Conservation (phyloP, 345 rosid species). For the Adansonia digitata region DNA sequence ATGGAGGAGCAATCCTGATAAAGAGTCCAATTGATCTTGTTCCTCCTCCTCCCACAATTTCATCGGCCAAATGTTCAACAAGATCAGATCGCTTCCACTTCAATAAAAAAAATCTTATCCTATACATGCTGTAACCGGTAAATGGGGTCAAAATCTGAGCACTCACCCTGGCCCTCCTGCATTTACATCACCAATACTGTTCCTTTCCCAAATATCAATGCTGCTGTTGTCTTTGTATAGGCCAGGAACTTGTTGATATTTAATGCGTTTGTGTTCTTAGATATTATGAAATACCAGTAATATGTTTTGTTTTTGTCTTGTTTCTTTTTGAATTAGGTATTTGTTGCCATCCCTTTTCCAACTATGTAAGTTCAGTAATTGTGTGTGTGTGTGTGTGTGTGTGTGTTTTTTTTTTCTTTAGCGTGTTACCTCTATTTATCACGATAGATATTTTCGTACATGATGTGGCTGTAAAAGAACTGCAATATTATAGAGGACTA, state of each 20-base stretch:
- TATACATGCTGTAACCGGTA: slow-evolving; percentile 45
- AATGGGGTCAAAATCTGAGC: slow-evolving; percentile 65
- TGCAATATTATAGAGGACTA: background rate
- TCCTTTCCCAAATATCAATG: no score
- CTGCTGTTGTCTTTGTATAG: slow-evolving; percentile 28
- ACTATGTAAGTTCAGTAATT: background rate
- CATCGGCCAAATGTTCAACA: slow-evolving; percentile 50
- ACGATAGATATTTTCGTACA: background rate
- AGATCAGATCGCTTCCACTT: slow-evolving; percentile 54
- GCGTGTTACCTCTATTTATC: no score
- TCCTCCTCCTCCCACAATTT: no score
- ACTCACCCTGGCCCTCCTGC: slow-evolving; percentile 94
- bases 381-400: no score
- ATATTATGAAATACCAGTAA: slow-evolving; percentile 38
- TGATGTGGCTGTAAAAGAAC: background rate
- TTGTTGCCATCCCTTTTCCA: background rate
- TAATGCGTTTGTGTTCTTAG: slow-evolving; percentile 48
- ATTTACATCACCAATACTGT: slow-evolving; percentile 74
- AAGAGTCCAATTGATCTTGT: no score
- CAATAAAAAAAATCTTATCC: slow-evolving; percentile 43
- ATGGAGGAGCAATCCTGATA: no score
- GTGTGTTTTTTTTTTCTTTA: background rate
- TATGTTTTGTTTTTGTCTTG: slow-evolving; percentile 1
- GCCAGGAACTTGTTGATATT: slow-evolving; percentile 39
- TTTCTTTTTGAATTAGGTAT: slow-evolving; percentile 16